These are phyloP conservation scores for Dioscorea alata DNA, from an alignment of 106 monocot species.

Conservation along the genomic window DNA sequence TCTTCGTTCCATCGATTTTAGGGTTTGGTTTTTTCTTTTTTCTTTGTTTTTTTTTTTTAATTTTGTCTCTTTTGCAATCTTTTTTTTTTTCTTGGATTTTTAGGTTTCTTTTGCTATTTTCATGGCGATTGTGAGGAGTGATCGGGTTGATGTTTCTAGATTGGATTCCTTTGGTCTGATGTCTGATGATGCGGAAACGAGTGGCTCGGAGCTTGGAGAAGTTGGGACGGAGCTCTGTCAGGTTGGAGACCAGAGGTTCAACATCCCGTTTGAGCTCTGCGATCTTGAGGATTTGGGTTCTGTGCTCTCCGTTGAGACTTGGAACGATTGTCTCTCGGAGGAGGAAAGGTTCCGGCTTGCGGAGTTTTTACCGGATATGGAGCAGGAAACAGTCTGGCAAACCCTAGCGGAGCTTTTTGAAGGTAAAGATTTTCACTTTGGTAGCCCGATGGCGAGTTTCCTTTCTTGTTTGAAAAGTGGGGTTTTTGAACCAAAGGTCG, in stretches of 20 bases:
- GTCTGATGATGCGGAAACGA: slow-evolving; percentile 11
- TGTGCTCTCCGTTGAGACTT: slow-evolving; percentile 49
- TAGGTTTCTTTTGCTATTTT: no score
- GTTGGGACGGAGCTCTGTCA: slow-evolving; percentile 59
- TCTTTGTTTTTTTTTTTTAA: no score
- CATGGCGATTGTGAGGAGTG: no score
- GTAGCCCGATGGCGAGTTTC: slow-evolving; percentile 41
- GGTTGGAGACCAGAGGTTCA: slow-evolving; percentile 58
- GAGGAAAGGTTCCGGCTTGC: slow-evolving; percentile 62
- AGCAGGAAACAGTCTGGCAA: slow-evolving; percentile 43
- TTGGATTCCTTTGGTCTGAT: no score
- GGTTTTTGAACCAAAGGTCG: slow-evolving; percentile 59
- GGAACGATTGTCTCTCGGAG: slow-evolving; percentile 72
- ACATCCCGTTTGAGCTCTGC: slow-evolving; percentile 60
- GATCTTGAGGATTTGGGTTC: slow-evolving; percentile 33
- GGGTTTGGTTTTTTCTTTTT: no score
- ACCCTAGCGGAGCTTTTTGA: slow-evolving; percentile 66
- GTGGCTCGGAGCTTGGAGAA: slow-evolving; percentile 55
- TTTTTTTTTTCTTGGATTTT: no score
- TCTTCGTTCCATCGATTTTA: no score
- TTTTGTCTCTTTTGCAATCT: no score
- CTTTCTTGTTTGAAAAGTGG: slow-evolving; percentile 54
- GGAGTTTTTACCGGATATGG: slow-evolving; percentile 70
- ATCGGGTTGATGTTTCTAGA: no score
- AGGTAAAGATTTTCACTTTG: slow-evolving; percentile 73